These are phyloP conservation scores for Giardia duodenalis DNA, from an alignment of 208 protist species.

Conservation along the genomic window DNA sequence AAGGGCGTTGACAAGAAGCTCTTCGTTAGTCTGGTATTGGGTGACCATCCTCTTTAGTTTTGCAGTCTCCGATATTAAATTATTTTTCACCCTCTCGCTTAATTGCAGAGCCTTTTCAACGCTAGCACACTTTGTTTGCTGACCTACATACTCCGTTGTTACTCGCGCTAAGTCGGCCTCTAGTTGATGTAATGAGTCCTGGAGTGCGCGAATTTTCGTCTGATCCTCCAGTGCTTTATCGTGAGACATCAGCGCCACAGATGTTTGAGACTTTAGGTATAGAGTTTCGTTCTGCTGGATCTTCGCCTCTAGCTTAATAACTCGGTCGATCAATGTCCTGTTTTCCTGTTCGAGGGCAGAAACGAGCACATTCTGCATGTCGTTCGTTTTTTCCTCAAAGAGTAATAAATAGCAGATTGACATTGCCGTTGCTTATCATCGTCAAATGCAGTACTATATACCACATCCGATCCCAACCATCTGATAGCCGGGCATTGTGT, in stretches of 20 bases:
- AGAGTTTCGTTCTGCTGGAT: background rate
- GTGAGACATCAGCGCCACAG: background rate
- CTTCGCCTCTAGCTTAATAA: background rate
- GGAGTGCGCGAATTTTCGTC: background rate
- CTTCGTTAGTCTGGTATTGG: background rate
- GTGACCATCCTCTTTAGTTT: background rate
- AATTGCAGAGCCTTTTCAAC: background rate
- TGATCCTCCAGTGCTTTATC: background rate
- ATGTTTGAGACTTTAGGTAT: background rate
- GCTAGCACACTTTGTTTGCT: background rate
- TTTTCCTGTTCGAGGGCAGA: background rate
- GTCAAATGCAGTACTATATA: too few relatives aligned
- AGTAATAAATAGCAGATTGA: too few relatives aligned
- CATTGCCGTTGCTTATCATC: too few relatives aligned
- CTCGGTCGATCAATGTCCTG: background rate
- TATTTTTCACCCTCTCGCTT: background rate
- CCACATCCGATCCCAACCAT: too few relatives aligned
- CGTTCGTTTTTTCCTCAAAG: too few relatives aligned
- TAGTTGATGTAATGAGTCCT: background rate
- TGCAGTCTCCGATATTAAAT: background rate
- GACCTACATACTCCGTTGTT: background rate
- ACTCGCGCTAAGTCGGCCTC: background rate
- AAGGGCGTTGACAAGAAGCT: background rate
- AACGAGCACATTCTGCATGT: background rate
- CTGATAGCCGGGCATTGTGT: too few relatives aligned